A percentile compares a stretch with the other conserved stretches of the same genome.
These are phyloP conservation scores for Salix suchowensis DNA, from an alignment of 345 rosid genomes.

Conservation along the genomic window DNA sequence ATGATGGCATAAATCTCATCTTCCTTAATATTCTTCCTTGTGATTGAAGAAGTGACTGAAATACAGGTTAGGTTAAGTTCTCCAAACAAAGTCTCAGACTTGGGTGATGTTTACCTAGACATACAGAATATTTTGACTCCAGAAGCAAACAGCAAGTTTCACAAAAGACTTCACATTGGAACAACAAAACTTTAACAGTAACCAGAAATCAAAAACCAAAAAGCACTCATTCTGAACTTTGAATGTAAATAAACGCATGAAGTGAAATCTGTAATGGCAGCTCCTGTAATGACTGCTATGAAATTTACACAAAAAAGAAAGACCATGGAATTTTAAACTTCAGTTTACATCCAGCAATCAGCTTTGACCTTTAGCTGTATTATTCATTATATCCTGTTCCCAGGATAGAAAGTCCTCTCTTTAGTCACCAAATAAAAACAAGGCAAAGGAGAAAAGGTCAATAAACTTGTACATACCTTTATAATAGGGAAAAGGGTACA, in stretches of 20 bases:
- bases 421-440: not conserved
- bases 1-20: conserved; percentile 95
- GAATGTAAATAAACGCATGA: not conserved
- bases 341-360: not conserved
- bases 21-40: conserved; percentile 91
- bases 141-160: not conserved
- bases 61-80: not conserved
- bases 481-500: not conserved
- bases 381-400: not conserved
- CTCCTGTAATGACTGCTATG: too few species aligned
- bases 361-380: not conserved
- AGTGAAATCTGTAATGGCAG: not conserved
- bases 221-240: not conserved
- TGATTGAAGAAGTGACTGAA: conserved; percentile 95
- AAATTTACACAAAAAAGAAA: not conserved
- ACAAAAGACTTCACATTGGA: not conserved
- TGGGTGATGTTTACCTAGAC: not conserved
- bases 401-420: not conserved
- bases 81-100: not conserved
- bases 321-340: not conserved
- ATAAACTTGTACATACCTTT: not conserved
- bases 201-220: conserved; percentile 6
- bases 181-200: not conserved
- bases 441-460: not conserved
- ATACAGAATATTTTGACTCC: not conserved